These are phyloP conservation scores for Bisporella sp. DNA, from an alignment of 2,329 filamentous ascomycete species.

Conservation along the genomic window DNA sequence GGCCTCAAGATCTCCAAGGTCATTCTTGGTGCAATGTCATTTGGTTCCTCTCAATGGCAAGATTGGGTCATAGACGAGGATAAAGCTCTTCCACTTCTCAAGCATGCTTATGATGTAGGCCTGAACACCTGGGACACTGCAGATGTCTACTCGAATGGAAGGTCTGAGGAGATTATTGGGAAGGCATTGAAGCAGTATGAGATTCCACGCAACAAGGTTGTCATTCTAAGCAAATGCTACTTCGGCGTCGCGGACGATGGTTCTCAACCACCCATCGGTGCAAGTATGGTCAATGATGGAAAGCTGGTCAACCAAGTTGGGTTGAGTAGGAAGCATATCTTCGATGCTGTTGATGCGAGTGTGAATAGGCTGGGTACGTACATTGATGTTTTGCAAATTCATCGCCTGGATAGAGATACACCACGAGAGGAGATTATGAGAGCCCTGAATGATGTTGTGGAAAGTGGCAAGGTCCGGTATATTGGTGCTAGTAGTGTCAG, in stretches of 20 bases:
- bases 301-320: constrained; percentile 42
- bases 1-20: constrained; percentile 46
- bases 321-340: constrained; percentile 56
- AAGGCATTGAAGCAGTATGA: constrained; percentile 58
- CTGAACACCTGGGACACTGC: constrained; percentile 49
- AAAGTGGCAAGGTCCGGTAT: constrained; percentile 51
- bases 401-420: constrained; percentile 46
- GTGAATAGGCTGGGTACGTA: constrained; percentile 43
- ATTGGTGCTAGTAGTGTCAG: constrained; percentile 37
- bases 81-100: constrained; percentile 42
- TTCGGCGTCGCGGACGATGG: constrained; percentile 37
- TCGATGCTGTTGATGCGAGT: constrained; percentile 56
- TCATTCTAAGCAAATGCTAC: constrained; percentile 60
- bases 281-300: constrained; percentile 31
- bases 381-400: constrained; percentile 52
- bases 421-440: constrained; percentile 55
- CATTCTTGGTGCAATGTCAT: constrained; percentile 46
- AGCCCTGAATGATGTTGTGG: constrained; percentile 52
- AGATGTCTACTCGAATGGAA: constrained; percentile 53
- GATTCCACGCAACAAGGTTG: constrained; percentile 58
- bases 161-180: constrained; percentile 57
- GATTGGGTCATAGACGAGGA: constrained; percentile 43
- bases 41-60: constrained; percentile 39
- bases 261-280: constrained; percentile 28
- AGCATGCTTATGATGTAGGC: constrained; percentile 46